Percentiles rank a stretch among this genome's conserved stretches.
These are phyloP conservation scores for Colletotrichum sublineola DNA, from an alignment of 2,329 filamentous ascomycete species.

Conservation along the genomic window DNA sequence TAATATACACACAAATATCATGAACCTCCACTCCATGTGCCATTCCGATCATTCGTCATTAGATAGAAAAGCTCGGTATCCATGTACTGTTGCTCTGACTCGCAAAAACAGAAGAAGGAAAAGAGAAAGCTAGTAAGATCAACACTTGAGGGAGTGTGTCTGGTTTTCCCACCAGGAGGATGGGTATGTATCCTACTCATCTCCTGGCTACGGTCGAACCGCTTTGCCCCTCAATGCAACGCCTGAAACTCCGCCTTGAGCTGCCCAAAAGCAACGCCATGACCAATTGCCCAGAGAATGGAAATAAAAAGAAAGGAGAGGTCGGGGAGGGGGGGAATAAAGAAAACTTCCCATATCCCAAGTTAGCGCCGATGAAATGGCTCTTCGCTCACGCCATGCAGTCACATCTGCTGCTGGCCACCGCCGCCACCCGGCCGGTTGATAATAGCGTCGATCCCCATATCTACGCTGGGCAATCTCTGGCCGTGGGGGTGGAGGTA, in stretches of 20 bases:
- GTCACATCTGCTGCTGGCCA: slow-evolving; percentile 41
- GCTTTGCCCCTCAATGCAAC: slow-evolving; percentile 15
- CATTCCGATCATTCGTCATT: slow-evolving; percentile 31
- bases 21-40: slow-evolving; percentile 2
- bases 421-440: slow-evolving; percentile 59
- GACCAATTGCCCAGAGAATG: slow-evolving; percentile 15
- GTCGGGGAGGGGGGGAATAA: too few species aligned
- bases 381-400: neutral
- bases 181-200: slow-evolving; percentile 4
- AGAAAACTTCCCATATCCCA: neutral
- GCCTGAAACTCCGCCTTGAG: slow-evolving; percentile 25
- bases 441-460: slow-evolving; percentile 72
- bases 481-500: slow-evolving; percentile 53
- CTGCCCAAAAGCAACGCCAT: slow-evolving; percentile 16
- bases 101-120: slow-evolving; percentile 6
- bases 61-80: slow-evolving; percentile 5
- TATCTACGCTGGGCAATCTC: slow-evolving; percentile 68
- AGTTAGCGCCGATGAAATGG: neutral
- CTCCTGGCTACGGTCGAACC: neutral
- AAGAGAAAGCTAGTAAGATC: slow-evolving; percentile 4
- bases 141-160: neutral
- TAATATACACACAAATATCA: slow-evolving; percentile 37
- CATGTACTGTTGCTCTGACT: slow-evolving; percentile 11
- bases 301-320: slow-evolving; percentile 16
- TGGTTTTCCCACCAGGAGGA: neutral